These are phyloP conservation scores for Panicum miliaceum DNA, from an alignment of 176 grass and related monocot species.

Conservation along the genomic window DNA sequence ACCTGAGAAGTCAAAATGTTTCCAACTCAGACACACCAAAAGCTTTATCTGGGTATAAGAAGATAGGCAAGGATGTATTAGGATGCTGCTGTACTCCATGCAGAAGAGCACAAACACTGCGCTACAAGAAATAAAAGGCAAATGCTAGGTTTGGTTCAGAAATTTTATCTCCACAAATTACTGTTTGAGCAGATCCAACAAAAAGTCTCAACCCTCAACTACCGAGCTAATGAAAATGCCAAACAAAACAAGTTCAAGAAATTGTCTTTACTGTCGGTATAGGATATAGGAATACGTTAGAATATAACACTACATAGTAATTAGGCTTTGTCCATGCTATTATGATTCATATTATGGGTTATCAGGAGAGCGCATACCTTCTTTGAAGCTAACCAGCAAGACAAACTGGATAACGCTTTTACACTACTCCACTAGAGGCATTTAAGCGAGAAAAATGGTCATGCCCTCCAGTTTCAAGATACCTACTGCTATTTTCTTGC, in stretches of 20 bases:
- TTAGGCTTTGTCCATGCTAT: not conserved
- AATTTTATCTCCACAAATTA: not conserved
- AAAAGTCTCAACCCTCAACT: not conserved
- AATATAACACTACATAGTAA: not conserved
- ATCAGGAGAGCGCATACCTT: slow-evolving; percentile 14
- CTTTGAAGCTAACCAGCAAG: not conserved
- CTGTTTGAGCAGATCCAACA: not conserved
- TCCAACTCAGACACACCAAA: not conserved
- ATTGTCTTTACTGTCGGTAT: not conserved
- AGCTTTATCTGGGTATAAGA: not conserved
- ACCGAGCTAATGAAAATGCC: not conserved
- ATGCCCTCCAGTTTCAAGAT: not conserved
- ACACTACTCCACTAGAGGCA: not conserved
- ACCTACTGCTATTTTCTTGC: not conserved
- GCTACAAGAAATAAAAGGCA: not conserved
- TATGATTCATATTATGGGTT: slow-evolving; percentile 5
- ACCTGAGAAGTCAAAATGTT: not conserved
- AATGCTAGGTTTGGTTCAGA: not conserved
- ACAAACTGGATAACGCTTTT: not conserved
- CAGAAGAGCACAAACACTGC: not conserved
- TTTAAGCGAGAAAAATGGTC: not conserved
- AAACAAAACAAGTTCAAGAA: not conserved
- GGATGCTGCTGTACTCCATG: not conserved
- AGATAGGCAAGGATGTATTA: not conserved
- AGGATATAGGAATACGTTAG: not conserved